Conservation (phyloP, 2,329 filamentous ascomycete species). For the Penicillium freii region DNA sequence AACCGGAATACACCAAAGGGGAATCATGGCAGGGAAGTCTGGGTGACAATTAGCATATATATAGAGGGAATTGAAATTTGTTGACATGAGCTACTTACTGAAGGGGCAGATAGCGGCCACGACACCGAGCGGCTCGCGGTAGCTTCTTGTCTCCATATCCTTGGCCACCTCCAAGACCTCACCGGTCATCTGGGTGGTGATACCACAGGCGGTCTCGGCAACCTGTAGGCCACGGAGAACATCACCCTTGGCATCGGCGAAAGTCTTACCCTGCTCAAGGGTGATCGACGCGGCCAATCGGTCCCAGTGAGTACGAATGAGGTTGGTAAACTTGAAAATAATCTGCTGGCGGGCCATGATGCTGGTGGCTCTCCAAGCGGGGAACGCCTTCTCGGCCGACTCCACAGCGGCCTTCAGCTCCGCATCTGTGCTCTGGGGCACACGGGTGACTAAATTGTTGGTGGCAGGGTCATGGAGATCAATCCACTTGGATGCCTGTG, state of each 20-base stretch:
- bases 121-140: slow-evolving; percentile 64
- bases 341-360: slow-evolving; percentile 62
- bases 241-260: slow-evolving; percentile 65
- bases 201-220: slow-evolving; percentile 65
- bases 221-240: slow-evolving; percentile 66
- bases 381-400: slow-evolving; percentile 63
- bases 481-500: slow-evolving; percentile 61
- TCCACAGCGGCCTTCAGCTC: slow-evolving; percentile 62
- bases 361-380: slow-evolving; percentile 59
- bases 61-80: not conserved
- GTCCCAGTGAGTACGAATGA: slow-evolving; percentile 66
- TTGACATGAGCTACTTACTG: slow-evolving; percentile 46
- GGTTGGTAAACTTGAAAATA: slow-evolving; percentile 63
- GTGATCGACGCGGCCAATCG: slow-evolving; percentile 64
- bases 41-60: slow-evolving; percentile 20
- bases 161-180: slow-evolving; percentile 68
- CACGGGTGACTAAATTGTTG: slow-evolving; percentile 64
- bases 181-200: slow-evolving; percentile 64
- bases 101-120: slow-evolving; percentile 66
- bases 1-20: slow-evolving; percentile 65
- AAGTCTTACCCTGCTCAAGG: slow-evolving; percentile 67
- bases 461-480: slow-evolving; percentile 64
- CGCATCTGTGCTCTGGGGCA: slow-evolving; percentile 64
- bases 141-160: slow-evolving; percentile 68
- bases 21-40: slow-evolving; percentile 71